Base-by-base conservation (phyloP, 2,329 filamentous ascomycete species). In the Penicillium psychrosexuale region DNA sequence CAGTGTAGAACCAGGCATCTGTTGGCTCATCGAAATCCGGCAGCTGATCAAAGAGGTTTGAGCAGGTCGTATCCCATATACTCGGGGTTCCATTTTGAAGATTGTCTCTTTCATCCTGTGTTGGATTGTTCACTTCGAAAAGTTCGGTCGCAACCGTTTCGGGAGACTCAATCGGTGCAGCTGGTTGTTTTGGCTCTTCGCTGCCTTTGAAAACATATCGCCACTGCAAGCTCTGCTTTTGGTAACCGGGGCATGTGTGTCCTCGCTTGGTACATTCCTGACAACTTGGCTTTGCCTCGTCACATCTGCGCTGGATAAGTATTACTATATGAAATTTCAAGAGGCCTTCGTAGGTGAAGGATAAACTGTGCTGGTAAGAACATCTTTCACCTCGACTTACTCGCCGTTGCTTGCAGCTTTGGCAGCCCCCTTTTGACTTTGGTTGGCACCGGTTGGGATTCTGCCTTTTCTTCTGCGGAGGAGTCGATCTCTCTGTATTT, bases 371-470 rank as follows among this genome's bases (percentile, higher is more conserved):
- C 5, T 6, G 22, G 22, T 24, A 24, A 24, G 22, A 24, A 24
- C 27, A 52, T 53, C 47, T 47, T 60, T 55, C 42, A 61, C 52
- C 48, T 58, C 56, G 38, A 64, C 62, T 63, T 63, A 64, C 62
- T 55, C 62, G 53, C 54, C 62, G 59, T 53, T 64, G 61, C 57
- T 64, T 64, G 54, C 62, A 64, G 52, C 56, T 46, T n/a, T 56
- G 55, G 40, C 62, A 64, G 27, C 62, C 62, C 39, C 62, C 62
- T 56, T 56, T 61, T 9, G 61, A 63, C 43, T 64, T 64, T 17
- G 62, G 62, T 28, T 56, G 54, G 37, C 61, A 63, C 43, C 62
- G 59, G 53, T 63, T 64, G 34, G 62, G 62, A 45, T 64, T 64
- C 37, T 59, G 61, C 53, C 55, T 56, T 51, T 61, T 55, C 44